These are phyloP conservation scores for Lecanicillium sp. DNA, from an alignment of 2,329 filamentous ascomycete species.

Conservation along the genomic window DNA sequence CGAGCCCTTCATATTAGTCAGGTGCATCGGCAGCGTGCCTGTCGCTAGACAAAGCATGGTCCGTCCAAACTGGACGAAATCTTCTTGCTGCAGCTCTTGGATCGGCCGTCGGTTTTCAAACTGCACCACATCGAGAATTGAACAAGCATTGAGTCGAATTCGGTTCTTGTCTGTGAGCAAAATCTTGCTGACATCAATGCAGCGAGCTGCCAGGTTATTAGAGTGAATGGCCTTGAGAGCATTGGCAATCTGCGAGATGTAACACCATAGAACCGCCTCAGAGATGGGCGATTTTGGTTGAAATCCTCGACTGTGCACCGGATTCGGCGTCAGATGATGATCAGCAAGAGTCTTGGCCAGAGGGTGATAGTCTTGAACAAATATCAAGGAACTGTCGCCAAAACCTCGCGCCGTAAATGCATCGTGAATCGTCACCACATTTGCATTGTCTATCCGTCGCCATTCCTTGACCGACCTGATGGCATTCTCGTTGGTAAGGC, in stretches of 20 bases:
- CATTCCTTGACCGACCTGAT: constrained; percentile 81
- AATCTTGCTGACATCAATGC: constrained; percentile 82
- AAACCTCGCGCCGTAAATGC: constrained; percentile 91
- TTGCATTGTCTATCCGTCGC: constrained; percentile 76
- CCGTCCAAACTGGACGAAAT: constrained; percentile 76
- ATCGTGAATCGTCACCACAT: constrained; percentile 79
- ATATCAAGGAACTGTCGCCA: constrained; percentile 87
- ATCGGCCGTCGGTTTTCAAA: constrained; percentile 63
- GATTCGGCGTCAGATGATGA: constrained; percentile 52
- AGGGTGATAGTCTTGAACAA: constrained; percentile 90
- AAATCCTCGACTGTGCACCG: constrained; percentile 30
- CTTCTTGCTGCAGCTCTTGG: constrained; percentile 76
- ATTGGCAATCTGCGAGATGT: constrained; percentile 84
- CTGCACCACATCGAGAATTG: constrained; percentile 81
- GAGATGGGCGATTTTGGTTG: constrained; percentile 41
- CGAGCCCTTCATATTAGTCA: constrained; percentile 57
- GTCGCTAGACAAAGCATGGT: constrained; percentile 77
- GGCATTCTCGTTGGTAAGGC: constrained; percentile 79
- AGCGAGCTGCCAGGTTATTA: constrained; percentile 71
- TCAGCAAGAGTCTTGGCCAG: constrained; percentile 84
- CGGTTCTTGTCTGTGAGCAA: constrained; percentile 85
- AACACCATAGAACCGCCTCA: constrained; percentile 80
- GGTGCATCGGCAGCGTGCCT: constrained; percentile 46
- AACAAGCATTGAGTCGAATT: constrained; percentile 79
- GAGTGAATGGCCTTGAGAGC: constrained; percentile 81